Conservation (phyloP, 2,329 filamentous ascomycete species). For the Fusarium pilosicola region DNA sequence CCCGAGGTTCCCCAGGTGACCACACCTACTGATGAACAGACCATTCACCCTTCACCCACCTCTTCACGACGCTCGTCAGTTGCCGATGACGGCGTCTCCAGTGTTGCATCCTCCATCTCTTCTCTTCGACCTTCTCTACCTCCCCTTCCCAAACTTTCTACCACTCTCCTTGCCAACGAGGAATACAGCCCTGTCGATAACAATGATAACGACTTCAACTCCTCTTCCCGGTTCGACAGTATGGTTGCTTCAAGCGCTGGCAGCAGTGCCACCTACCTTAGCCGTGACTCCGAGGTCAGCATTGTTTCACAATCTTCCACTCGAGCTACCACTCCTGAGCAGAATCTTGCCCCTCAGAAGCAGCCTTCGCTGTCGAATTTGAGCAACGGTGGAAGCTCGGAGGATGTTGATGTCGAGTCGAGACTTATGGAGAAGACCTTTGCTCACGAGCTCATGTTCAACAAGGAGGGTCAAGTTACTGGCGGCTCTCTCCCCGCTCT, state of each 20-base stretch:
- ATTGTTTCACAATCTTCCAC: slow-evolving; percentile 85
- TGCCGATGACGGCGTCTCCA: slow-evolving; percentile 55
- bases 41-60: slow-evolving; percentile 49
- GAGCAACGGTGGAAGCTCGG: slow-evolving; percentile 73
- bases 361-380: slow-evolving; percentile 74
- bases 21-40: slow-evolving; percentile 48
- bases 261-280: slow-evolving; percentile 81
- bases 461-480: slow-evolving; percentile 94
- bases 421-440: slow-evolving; percentile 91
- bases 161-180: slow-evolving; percentile 58
- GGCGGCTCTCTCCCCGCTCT: slow-evolving; percentile 90
- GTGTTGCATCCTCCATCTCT: slow-evolving; percentile 58
- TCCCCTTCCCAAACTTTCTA: slow-evolving; percentile 67
- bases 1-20: slow-evolving; percentile 70
- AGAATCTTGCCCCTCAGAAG: slow-evolving; percentile 62
- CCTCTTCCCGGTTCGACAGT: slow-evolving; percentile 71
- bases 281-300: slow-evolving; percentile 84
- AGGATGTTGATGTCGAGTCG: slow-evolving; percentile 82
- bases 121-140: slow-evolving; percentile 62
- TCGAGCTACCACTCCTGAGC: slow-evolving; percentile 86
- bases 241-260: slow-evolving; percentile 80
- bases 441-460: slow-evolving; percentile 90
- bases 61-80: slow-evolving; percentile 57
- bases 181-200: slow-evolving; percentile 61
- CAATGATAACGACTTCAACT: slow-evolving; percentile 62